A percentile compares a stretch with the other conserved stretches of the same genome.
phyloP scores from a whole-genome alignment of 2,329 filamentous ascomycete species.

The Diaporthe sp. region DNA sequence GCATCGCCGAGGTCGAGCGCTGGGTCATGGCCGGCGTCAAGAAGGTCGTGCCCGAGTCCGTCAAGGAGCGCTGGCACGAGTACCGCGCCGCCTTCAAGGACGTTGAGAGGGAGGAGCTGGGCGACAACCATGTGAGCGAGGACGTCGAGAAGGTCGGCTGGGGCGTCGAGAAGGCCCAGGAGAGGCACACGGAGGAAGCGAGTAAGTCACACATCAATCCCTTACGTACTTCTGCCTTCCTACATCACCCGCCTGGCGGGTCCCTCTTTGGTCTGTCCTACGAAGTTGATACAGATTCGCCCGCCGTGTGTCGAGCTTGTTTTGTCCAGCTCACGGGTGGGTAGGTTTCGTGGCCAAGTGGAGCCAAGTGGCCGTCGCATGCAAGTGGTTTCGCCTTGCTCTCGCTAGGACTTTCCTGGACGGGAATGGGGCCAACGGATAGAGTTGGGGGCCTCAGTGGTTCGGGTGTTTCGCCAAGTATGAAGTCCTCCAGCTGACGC shows the following conservation, averaged over 20 bases:
- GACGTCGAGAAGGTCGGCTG: constrained; percentile 67
- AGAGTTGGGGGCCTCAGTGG: background rate
- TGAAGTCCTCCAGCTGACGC: constrained; percentile 9
- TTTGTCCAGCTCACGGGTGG: background rate
- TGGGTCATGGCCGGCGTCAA: constrained; percentile 73
- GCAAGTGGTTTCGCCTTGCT: background rate
- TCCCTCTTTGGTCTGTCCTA: background rate
- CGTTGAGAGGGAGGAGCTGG: constrained; percentile 58
- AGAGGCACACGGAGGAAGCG: constrained; percentile 74
- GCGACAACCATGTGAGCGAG: constrained; percentile 60
- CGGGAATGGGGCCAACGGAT: constrained; percentile 4
- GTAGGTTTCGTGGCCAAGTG: background rate
- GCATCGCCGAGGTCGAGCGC: constrained; percentile 80
- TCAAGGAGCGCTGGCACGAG: constrained; percentile 67
- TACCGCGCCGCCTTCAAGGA: constrained; percentile 64
- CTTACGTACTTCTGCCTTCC: background rate
- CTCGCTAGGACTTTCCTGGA: constrained; percentile 13
- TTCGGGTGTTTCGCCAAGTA: constrained; percentile 6
- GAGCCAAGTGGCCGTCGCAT: background rate
- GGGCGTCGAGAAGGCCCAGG: constrained; percentile 75
- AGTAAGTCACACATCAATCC: constrained; percentile 70
- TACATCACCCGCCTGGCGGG: background rate
- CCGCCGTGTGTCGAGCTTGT: background rate
- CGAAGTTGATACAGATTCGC: background rate
- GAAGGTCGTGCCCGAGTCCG: constrained; percentile 70